Base-by-base conservation (phyloP, 2,329 filamentous ascomycete genomes). In the Rutstroemia sp. region DNA sequence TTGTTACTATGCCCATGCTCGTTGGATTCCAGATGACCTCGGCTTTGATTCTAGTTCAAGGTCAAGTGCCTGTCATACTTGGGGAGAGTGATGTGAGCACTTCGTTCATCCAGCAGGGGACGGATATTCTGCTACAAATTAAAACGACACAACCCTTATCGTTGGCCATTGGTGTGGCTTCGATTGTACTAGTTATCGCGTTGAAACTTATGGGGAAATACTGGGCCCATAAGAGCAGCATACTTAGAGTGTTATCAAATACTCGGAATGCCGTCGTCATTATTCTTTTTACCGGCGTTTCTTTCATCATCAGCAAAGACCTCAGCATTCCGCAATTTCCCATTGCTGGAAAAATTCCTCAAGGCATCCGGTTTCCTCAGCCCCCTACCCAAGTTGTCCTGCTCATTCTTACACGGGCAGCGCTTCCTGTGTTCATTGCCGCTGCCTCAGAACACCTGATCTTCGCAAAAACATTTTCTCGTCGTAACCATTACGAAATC, bases 11-110 rank as follows among this genome's bases (percentile, higher is more conserved):
- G 1, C 83, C 83, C 0, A 80, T 86, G 1, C 74, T 87, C 0
- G 81, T 75, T 6, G 83, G 83, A 4, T 86, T 86, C 71, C 84
- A 87, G 62, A 83, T 82, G 0, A 82, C 83, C 1, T 82, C 83
- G 1, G 83, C 82, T 23, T 79, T 87, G 49, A 83, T 81, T 30
- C 86, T 87, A 64, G 78, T 81, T 21, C 77, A 85, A 50, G 82
- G 81, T n/a, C 83, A 87, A 66, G 76, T 87, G 56, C 57, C 76
- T 76, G 0, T 82, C 0, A 70, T 86, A 34, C 74, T 87, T 16
- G 53, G 47, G 19, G 53, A 38, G 38, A 25, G 47, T 3, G 41
- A 80, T 0, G 71, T 79, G 19, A n/a, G 47, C 23, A 39, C 39
- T 14, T 1, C 2, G 7, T 51, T 44, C 12, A n/a, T 1, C 8